Evolutionary conservation across 495 filamentous ascomycete genomes (phyloP).

Genomic region (Cryomyces minteri): DNA sequence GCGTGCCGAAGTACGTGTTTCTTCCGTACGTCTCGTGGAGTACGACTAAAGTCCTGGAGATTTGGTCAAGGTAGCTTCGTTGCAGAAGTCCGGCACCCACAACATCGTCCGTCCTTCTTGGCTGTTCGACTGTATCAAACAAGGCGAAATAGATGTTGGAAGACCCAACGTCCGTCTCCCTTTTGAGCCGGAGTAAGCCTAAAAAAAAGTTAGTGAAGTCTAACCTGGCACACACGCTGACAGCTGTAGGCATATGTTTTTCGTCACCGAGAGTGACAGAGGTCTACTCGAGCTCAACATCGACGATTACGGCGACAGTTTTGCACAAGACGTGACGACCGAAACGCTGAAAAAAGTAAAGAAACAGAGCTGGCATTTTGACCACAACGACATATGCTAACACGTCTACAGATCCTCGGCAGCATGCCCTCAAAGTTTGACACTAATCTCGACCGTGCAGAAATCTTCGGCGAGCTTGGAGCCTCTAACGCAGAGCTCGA

Average conservation of each 20-base stretch:
- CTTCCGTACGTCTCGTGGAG: not conserved
- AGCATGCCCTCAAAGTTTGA: conserved; percentile 24
- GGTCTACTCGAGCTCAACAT: conserved; percentile 31
- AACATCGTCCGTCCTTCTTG: conserved; percentile 67
- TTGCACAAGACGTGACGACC: conserved; percentile 45
- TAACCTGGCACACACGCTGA: conserved; percentile 8
- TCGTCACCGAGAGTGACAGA: conserved; percentile 26
- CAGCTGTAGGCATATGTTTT: conserved; percentile 31
- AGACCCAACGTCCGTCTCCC: conserved; percentile 42
- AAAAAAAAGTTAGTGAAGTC: not conserved
- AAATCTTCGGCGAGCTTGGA: conserved; percentile 35
- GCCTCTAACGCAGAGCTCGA: conserved; percentile 32
- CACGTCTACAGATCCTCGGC: conserved; percentile 9
- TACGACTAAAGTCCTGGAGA: conserved; percentile 3
- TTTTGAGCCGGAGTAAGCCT: conserved; percentile 40
- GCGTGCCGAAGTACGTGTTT: conserved; percentile 42
- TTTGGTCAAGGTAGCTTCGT: conserved; percentile 68
- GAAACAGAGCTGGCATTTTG: too few species aligned
- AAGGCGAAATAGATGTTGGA: conserved; percentile 41
- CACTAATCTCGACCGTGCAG: conserved; percentile 11
- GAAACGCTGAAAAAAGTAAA: conserved; percentile 42
- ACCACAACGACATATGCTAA: too few species aligned
- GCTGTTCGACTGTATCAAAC: conserved; percentile 65
- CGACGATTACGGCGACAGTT: conserved; percentile 73
- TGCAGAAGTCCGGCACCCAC: conserved; percentile 47